Conservation (phyloP, 768 basidiomycete genomes). For the Agrocybe pediades region DNA sequence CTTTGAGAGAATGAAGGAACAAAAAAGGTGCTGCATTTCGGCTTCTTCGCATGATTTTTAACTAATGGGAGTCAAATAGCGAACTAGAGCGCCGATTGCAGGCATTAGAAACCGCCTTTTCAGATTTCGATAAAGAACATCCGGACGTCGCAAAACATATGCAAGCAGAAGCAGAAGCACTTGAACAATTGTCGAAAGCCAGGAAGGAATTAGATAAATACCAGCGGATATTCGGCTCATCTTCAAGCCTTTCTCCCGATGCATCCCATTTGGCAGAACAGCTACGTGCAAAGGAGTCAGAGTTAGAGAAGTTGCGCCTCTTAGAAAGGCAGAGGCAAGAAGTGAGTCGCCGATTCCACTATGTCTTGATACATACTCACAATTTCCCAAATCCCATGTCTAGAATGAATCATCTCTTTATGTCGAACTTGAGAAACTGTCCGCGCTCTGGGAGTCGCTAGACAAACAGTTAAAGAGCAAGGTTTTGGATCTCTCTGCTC, state of each 20-base stretch:
- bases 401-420: slow-evolving; percentile 80
- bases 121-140: slow-evolving; percentile 45
- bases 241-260: slow-evolving; percentile 53
- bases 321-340: slow-evolving; percentile 65
- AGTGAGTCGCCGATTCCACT: slow-evolving; percentile 38
- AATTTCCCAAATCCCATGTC: slow-evolving; percentile 2
- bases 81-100: slow-evolving; percentile 48
- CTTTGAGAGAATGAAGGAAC: slow-evolving; percentile 52
- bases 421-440: slow-evolving; percentile 82
- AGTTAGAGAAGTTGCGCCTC: slow-evolving; percentile 61
- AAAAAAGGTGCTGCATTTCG: slow-evolving; percentile 44
- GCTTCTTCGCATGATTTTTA: slow-evolving; percentile 15
- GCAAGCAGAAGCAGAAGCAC: slow-evolving; percentile 49
- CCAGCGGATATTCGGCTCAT: slow-evolving; percentile 62
- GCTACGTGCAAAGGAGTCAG: slow-evolving; percentile 68
- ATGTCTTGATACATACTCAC: slow-evolving; percentile 3
- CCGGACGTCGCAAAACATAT: slow-evolving; percentile 56
- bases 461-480: slow-evolving; percentile 84
- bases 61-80: slow-evolving; percentile 63
- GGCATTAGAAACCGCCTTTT: slow-evolving; percentile 56
- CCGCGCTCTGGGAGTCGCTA: slow-evolving; percentile 83
- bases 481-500: slow-evolving; percentile 73
- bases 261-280: slow-evolving; percentile 48
- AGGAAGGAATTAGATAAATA: slow-evolving; percentile 59
- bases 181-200: slow-evolving; percentile 46